These are phyloP conservation scores for Alternaria sp. DNA, from an alignment of 2,329 filamentous ascomycete species.

Conservation along the genomic window DNA sequence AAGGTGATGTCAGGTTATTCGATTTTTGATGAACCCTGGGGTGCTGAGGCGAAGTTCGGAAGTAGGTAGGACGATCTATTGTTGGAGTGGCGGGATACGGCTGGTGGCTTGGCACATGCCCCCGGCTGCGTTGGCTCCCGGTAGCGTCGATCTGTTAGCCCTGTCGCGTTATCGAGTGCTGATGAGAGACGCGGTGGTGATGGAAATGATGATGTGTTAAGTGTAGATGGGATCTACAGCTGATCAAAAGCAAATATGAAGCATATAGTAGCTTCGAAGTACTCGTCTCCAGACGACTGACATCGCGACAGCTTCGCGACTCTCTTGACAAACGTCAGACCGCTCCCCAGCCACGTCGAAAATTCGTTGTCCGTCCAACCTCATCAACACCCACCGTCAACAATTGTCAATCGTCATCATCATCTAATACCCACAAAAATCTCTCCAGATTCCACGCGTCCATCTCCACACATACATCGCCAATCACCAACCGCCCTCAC, in stretches of 20 bases:
- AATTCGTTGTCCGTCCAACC: constrained; percentile 12
- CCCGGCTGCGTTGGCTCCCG: constrained; percentile 11
- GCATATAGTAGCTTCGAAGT: neutral
- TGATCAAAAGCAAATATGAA: neutral
- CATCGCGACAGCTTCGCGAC: neutral
- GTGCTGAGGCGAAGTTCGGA: constrained; percentile 1
- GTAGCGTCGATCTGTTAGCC: constrained; percentile 17
- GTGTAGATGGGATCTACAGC: constrained; percentile 1
- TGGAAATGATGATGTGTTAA: neutral
- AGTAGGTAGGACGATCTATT: constrained; percentile 19
- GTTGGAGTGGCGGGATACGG: constrained; percentile 26
- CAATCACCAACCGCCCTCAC: neutral
- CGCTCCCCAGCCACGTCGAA: constrained; percentile 3
- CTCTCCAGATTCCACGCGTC: constrained; percentile 18
- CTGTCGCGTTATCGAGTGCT: constrained; percentile 2
- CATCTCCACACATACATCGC: constrained; percentile 2
- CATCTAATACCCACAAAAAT: constrained; percentile 11
- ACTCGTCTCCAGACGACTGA: neutral
- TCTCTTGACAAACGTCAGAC: neutral
- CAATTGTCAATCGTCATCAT: constrained; percentile 1
- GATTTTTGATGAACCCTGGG: constrained; percentile 16
- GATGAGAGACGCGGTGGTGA: neutral
- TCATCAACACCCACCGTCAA: constrained; percentile 4
- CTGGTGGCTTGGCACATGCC: constrained; percentile 13
- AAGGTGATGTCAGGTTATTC: constrained; percentile 20